Percentiles rank a stretch among this genome's conserved stretches.
Conservation (phyloP, 306 rosid genomes). For the Vigna unguiculata region DNA sequence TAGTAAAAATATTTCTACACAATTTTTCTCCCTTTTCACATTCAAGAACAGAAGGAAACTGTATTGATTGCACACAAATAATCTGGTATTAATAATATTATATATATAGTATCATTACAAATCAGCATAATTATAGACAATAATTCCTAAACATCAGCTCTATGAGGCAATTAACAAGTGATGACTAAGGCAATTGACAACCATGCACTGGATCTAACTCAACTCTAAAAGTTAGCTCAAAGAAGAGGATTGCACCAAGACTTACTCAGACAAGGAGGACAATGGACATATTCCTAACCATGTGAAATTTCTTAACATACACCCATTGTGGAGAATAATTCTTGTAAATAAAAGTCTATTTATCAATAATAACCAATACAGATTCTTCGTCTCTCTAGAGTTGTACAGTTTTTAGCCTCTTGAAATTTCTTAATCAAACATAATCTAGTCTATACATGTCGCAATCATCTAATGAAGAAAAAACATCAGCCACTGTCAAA, state of each 20-base stretch:
- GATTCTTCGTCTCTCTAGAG: background rate
- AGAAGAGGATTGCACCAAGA: background rate
- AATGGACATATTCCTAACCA: background rate
- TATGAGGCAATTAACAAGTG: background rate
- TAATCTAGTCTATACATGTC: too few species aligned
- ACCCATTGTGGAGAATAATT: background rate
- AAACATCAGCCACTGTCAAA: too few species aligned
- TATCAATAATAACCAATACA: background rate
- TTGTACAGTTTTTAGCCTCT: too few species aligned
- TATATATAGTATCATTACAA: background rate
- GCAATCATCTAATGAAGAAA: too few species aligned
- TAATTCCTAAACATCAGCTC: background rate
- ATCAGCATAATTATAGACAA: background rate
- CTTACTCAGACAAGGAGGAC: background rate
- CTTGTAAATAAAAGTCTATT: background rate
- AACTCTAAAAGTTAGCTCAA: background rate
- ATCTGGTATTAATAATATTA: background rate
- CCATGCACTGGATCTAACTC: background rate
- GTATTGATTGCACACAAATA: background rate
- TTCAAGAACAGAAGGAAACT: constrained; percentile 25
- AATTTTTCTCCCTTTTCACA: constrained; percentile 22
- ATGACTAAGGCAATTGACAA: background rate
- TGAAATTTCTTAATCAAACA: too few species aligned
- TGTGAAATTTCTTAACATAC: background rate
- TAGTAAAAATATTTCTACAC: constrained; percentile 6